Evolutionary conservation across 1,139 yeast species (phyloP), one percentile per base, ranked within the genome.

Genomic region (Saccharomyces hybrid): DNA sequence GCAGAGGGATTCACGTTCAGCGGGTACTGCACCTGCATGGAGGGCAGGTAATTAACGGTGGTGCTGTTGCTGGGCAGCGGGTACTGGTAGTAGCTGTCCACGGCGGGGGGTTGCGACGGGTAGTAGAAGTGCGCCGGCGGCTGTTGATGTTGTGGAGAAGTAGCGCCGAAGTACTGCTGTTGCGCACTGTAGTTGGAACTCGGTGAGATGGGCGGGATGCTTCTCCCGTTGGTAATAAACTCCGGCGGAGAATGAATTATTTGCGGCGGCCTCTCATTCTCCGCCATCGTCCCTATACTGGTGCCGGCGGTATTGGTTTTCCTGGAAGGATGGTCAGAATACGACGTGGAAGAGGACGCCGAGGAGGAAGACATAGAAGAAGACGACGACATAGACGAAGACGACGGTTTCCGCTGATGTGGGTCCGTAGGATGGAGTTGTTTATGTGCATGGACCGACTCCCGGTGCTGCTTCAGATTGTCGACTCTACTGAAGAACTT

Each of bases 381-480:
- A 19, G 52, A 50, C n/a, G 52, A 42, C n/a, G 52, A 50, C 34
- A 42, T 7, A 9, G 44, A 38, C 24, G 50, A 28, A 28, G 16
- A 27, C 11, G 38, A 48, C 4, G 38, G 32, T 28, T 26, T 19
- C 8, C 34, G 52, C 27, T 29, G 52, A 14, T 29, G 50, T 38
- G 32, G 6, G 12, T n/a, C 11, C n/a, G 27, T n/a, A 34, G 47
- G 3, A 27, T n/a, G 42, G 26, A 34, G 42, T 14, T 46, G 49
- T 21, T 26, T 29, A 31, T 34, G 47, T 29, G 55, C 51, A 68
- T 91, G 97, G n/a, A 91, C 97, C 0, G 96, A 88, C 66, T 89
- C 96, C 59, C 86, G 86, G 71, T 91, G 98, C 72, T 91, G 98
- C 57, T 96, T 80, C 58, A 91, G 76, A 69, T 91, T 91, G 71